Conservation (phyloP, 208 protist species). For the Acanthamoeba culbertsoni region DNA sequence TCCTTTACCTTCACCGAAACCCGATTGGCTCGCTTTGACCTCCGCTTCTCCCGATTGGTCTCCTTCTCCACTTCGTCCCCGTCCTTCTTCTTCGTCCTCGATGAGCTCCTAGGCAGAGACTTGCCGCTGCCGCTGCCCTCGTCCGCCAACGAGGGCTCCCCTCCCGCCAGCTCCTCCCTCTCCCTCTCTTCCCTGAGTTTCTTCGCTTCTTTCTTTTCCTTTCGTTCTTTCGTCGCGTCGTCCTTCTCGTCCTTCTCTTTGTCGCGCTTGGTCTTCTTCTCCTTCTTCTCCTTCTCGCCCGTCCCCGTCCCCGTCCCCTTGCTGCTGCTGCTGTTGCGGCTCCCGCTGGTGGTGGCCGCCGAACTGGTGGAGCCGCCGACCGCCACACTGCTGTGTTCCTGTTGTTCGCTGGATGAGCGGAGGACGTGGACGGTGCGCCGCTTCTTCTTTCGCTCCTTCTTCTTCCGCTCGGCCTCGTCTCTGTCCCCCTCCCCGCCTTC, state of each 20-base stretch:
- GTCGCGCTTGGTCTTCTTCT: background rate
- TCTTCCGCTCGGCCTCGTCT: background rate
- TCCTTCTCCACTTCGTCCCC: background rate
- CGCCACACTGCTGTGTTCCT: background rate
- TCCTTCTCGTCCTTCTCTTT: background rate
- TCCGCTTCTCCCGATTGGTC: background rate
- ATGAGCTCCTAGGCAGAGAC: background rate
- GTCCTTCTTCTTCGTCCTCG: background rate
- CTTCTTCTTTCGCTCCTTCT: constrained; percentile 15
- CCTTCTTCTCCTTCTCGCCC: background rate
- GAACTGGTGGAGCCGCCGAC: background rate
- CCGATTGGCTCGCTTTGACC: background rate
- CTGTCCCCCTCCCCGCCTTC: background rate
- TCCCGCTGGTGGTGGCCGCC: background rate
- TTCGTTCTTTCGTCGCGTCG: background rate
- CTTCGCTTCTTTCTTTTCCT: background rate
- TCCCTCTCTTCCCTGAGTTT: background rate
- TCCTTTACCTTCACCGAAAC: background rate
- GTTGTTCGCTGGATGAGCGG: background rate
- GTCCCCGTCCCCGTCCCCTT: background rate
- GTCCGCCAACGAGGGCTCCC: background rate
- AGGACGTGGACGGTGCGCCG: background rate
- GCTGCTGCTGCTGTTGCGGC: background rate
- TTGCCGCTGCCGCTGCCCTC: background rate
- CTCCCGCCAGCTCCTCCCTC: background rate